Evolutionary conservation across 371 early-diverging fungal genomes (phyloP), one percentile per base, ranked within the genome.

Genomic region (Cokeromyces recurvatus): DNA sequence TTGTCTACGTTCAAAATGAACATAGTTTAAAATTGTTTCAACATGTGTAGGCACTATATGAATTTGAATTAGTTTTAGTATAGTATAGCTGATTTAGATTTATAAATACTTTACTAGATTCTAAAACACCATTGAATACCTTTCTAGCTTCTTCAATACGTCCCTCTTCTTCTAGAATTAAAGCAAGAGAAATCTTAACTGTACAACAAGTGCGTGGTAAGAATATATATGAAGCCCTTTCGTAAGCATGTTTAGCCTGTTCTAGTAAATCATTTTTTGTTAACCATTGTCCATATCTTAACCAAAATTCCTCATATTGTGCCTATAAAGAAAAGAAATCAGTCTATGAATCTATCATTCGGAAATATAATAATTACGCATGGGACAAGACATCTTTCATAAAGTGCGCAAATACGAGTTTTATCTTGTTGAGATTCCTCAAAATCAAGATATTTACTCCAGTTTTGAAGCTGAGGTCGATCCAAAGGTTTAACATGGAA

Each of bases 401-500:
- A 85, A 3, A 87, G 64, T 3, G 74, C 71, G 42, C 73, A 74
- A 35, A 78, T 77, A 16, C 85, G 66, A 15, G 62, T 51, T 11
- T 58, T 49, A 39, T 82, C 75, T 0, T 73, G 74, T 39, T 73
- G 66, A 5, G 59, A 34, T 44, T 87, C 85, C 39, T 85, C 84
- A 65, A 83, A 87, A 48, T 82, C 84, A 27, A 87, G 71, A 40
- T 85, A 87, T 47, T 71, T 64, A 21, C 79, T 62, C 87, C 87
- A 87, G 46, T 83, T 84, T 21, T 53, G 53, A 4, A 87, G 57
- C 51, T 85, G 85, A 8, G 67, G 64, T 42, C 77, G 64, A 55
- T 87, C 87, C 49, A 87, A 65, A 1, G 85, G 83, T 39, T 84
- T 87, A 15, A 87, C 79, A 57, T 87, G 87, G 59, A 87, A 85